Evolutionary conservation across 2,329 filamentous ascomycete genomes (phyloP), one percentile per base, ranked within the genome.

Genomic region (Zalaria sp.): DNA sequence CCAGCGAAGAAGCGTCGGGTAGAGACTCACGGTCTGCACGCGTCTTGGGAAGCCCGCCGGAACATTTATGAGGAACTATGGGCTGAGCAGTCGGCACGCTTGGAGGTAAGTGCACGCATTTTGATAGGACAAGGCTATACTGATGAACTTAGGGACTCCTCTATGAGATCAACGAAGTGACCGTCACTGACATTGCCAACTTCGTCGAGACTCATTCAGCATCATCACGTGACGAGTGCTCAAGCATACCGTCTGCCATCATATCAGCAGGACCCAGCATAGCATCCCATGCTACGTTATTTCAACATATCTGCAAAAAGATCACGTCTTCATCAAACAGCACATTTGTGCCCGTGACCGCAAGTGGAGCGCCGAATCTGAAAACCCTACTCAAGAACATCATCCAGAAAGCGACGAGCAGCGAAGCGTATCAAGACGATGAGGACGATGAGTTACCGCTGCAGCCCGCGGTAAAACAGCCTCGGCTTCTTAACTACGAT

Each of bases 201-300:
- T 70, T 68, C 45, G 38, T 46, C 4, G 6, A 47, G 53, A 34
- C 41, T 10, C 18, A 18, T 18, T 18, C 18, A 18, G 41, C 38
- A 4, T 26, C 34, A 35, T 26, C 26, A 39, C 10, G 31, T n/a
- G 11, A 36, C 18, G 10, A 37, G 56, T 34, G 62, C 65, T 38
- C 74, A 72, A 54, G 72, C 7, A 32, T 85, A 34, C 77, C 81
- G 0, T 73, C 80, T 5, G 81, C 75, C 2, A 79, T 89, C 49
- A 77, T 89, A 50, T 73, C 85, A 44, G 83, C 82, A 5, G 85
- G 84, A 0, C 81, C 84, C 5, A 86, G 84, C 48, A 81, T 87
- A 50, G 79, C 82, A 31, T 81, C 81, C 2, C 81, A 87, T 57
- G 74, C 77, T 35, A 66, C 82, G 8, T 68, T 88, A n/a, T 87